Conservation (phyloP, 2,329 filamentous ascomycete genomes). For the Talaromyces piceae region DNA sequence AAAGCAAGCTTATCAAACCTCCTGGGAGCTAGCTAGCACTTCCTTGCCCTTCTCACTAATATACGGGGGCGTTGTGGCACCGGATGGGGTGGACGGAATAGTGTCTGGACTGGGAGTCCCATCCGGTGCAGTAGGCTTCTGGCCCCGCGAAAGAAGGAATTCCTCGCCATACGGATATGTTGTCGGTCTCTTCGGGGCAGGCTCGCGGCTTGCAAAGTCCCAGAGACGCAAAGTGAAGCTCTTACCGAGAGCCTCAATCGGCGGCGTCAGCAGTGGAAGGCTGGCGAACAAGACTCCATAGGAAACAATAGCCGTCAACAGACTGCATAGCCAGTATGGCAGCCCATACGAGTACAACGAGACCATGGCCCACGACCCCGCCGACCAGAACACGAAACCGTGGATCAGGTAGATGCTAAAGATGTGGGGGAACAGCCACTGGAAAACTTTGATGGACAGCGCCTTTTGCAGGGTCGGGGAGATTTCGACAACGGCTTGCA, state of each 20-base stretch:
- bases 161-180: slow-evolving; percentile 13
- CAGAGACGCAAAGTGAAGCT: slow-evolving; percentile 12
- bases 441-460: slow-evolving; percentile 33
- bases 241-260: slow-evolving; percentile 15
- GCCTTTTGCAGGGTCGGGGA: slow-evolving; percentile 34
- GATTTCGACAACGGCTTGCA: slow-evolving; percentile 30
- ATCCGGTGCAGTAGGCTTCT: neutral
- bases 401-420: slow-evolving; percentile 45
- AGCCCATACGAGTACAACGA: slow-evolving; percentile 13
- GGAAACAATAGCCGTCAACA: slow-evolving; percentile 15
- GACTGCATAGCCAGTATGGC: slow-evolving; percentile 19
- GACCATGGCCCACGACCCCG: slow-evolving; percentile 19
- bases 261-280: slow-evolving; percentile 17
- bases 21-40: neutral
- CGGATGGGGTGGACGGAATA: neutral
- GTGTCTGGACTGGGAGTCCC: neutral
- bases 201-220: slow-evolving; percentile 12
- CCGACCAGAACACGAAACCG: slow-evolving; percentile 29
- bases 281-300: slow-evolving; percentile 14
- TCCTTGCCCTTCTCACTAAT: neutral
- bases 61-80: neutral
- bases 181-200: slow-evolving; percentile 12
- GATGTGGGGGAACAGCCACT: slow-evolving; percentile 41
- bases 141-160: slow-evolving; percentile 6
- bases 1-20: neutral